Conservation (phyloP, 148 eudicot species). For the Suaeda aralocaspica region DNA sequence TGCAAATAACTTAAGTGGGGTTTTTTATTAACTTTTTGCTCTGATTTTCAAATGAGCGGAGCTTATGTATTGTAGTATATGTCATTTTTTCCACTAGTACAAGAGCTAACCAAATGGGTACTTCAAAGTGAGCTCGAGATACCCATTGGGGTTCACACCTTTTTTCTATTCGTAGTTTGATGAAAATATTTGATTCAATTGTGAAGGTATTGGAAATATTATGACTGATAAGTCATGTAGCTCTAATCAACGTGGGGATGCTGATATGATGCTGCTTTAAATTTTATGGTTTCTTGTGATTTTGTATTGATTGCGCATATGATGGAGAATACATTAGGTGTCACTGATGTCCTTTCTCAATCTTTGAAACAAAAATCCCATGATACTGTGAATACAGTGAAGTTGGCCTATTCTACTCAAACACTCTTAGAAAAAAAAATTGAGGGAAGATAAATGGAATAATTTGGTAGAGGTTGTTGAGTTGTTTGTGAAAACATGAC, state of each 20-base stretch:
- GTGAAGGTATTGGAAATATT: background rate
- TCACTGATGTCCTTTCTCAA: background rate
- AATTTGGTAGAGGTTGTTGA: background rate
- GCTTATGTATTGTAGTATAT: too few relatives aligned
- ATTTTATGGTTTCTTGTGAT: background rate
- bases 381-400: slow-evolving; percentile 9
- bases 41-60: too few relatives aligned
- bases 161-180: background rate
- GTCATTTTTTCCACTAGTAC: background rate
- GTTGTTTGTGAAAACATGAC: slow-evolving; percentile 1
- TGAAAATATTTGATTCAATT: background rate
- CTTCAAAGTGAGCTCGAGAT: background rate
- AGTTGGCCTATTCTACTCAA: slow-evolving; percentile 3
- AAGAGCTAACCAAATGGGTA: slow-evolving; percentile 7
- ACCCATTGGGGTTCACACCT: slow-evolving; percentile 3
- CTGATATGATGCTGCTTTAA: background rate
- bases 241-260: background rate
- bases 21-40: too few relatives aligned
- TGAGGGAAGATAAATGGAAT: background rate
- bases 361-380: slow-evolving; percentile 6
- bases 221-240: background rate
- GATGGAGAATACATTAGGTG: background rate
- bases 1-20: too few relatives aligned
- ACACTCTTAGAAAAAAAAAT: slow-evolving; percentile 1
- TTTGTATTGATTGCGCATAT: slow-evolving; percentile 14